Conservation (phyloP, 768 basidiomycete species). For the Strobilomyces confusus region DNA sequence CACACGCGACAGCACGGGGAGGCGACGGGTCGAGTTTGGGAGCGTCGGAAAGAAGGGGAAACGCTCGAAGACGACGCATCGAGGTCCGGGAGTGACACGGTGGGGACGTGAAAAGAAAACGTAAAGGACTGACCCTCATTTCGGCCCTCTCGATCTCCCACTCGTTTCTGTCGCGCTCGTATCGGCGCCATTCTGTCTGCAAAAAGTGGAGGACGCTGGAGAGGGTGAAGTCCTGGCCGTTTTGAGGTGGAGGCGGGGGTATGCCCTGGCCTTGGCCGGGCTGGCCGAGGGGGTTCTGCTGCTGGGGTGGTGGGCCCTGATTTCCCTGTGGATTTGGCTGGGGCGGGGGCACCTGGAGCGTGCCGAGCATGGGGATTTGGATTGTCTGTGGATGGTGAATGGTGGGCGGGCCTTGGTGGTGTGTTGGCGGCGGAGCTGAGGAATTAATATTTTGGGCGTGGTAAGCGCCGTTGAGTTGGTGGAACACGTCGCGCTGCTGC, state of each 20-base stretch:
- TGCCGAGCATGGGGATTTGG: constrained; percentile 68
- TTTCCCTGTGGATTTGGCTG: constrained; percentile 36
- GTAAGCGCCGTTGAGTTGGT: constrained; percentile 29
- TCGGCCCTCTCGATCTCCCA: constrained; percentile 99
- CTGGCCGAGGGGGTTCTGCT: constrained; percentile 53
- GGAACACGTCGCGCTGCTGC: constrained; percentile 29
- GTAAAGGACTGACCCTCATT: constrained; percentile 75
- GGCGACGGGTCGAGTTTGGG: not conserved
- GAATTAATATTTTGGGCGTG: constrained; percentile 23
- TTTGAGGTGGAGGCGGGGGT: constrained; percentile 76
- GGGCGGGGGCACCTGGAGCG: constrained; percentile 60
- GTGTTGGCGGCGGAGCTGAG: constrained; percentile 1
- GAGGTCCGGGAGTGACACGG: not conserved
- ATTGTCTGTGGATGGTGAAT: constrained; percentile 41
- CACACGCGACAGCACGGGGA: not conserved
- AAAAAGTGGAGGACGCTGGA: constrained; percentile 95
- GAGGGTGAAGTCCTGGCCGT: constrained; percentile 88
- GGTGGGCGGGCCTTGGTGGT: constrained; percentile 29
- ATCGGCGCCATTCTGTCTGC: constrained; percentile 96
- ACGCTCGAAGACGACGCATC: not conserved
- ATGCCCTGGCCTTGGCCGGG: constrained; percentile 52
- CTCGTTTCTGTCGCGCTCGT: constrained; percentile 98
- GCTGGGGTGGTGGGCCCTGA: constrained; percentile 47
- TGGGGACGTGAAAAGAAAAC: constrained; percentile 2
- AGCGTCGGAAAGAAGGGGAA: not conserved